Evolutionary conservation across 2,329 filamentous ascomycete genomes (phyloP), one percentile per base, ranked within the genome.

Genomic region (Cercospora zeina): DNA sequence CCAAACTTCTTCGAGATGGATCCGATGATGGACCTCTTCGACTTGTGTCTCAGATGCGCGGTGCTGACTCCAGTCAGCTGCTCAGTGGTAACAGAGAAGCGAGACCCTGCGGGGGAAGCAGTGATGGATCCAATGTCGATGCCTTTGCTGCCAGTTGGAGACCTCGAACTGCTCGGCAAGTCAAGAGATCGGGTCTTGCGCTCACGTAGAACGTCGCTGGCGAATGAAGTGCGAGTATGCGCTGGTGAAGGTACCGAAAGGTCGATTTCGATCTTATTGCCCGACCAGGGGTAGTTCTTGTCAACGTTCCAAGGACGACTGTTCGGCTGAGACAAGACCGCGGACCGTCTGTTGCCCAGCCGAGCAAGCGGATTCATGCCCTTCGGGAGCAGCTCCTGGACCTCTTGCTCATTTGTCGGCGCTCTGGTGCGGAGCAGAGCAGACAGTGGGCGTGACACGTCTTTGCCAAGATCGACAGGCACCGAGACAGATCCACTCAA

Each of bases 261-360:
- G 36, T 77, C 76, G 51, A 81, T 78, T 31, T 73, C 72, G 30
- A 76, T 67, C 34, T 73, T 71, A 57, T 68, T 75, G 49, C 72
- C 74, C 33, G 74, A 72, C 78, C 77, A 81, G 34, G 79, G 77
- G 66, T 79, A 81, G 67, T 78, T 80, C 67, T 78, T 77, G 63
- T 80, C 78, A 19, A 72, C 71, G 63, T 81, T 81, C 78, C 78
- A 80, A n/a, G 78, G 78, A 30, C 78, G 74, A 49, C 74, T 77
- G 58, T 75, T 76, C 5, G 74, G 68, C 21, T 70, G 65, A 4
- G 74, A 75, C 27, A 73, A 62, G 19, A 74, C 62, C 42, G 75
- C 59, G 2, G 75, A 75, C 14, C 72, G 70, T 57, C 71, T 71
- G 49, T 63, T 60, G 50, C 62, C 66, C 34, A 67, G 66, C 36